Evolutionary conservation across 192 early-diverging fungal species (phyloP), one percentile per base, ranked within the genome.

Genomic region (Backusella westeae): DNA sequence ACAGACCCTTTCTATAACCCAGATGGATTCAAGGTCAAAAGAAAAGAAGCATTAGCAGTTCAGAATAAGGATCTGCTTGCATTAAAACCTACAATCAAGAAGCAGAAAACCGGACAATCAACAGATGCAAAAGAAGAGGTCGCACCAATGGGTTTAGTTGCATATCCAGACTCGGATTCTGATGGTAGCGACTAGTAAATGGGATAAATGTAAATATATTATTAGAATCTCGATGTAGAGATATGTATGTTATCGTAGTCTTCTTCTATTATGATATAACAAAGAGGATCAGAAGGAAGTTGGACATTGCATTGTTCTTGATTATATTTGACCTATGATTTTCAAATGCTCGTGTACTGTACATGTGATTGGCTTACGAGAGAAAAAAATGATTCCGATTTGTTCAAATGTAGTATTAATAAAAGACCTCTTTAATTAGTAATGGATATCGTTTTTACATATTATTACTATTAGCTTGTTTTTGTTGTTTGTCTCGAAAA

Each of bases 1-100:
- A 79, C 56, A n/a, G 85, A 86, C 75, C 85, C 85, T 6, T 86
- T 86, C 71, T 65, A 82, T 34, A 49, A 79, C 0, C n/a, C 65
- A 3, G n/a, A 35, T 12, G 66, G 44, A 9, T 63, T 66, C 21
- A 79, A 63, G 56, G 12, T 29, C 10, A 63, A 63, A 26, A 63
- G 8, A 63, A 63, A 63, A 23, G 56, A 63, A 63, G 56, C 3
- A 63, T 0, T 9, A 29, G 23, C 56, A 12, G 9, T 23, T 63
- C 56, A 63, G n/a, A 29, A 29, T 29, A 26, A 49, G 46, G 19
- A 49, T 49, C 17, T 49, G 19, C 46, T 49, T 49, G 5, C 19
- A 49, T 6, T 49, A n/a, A 49, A n/a, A 3, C 46, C 46, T n/a
- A 1, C 19, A 49, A 29, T 10, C 56, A 63, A 63, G 56, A 63